phyloP scores from a whole-genome alignment of 352 stramenopile genomes.

The Peronospora destructor region DNA sequence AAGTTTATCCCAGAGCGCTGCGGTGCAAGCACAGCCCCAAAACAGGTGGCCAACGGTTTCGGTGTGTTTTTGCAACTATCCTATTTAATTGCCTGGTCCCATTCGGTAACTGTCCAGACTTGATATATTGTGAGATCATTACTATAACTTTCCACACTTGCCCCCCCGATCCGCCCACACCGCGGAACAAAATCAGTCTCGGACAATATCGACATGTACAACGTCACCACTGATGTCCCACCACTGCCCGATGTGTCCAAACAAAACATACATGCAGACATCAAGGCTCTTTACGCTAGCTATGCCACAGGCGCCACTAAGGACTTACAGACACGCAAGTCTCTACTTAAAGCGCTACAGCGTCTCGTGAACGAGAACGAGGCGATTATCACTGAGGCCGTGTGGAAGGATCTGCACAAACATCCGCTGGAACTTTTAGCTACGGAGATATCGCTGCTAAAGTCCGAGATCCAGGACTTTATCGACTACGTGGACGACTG shows the following conservation, averaged over 20 bases:
- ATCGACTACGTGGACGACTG: slow-evolving; percentile 72
- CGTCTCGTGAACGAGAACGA: slow-evolving; percentile 47
- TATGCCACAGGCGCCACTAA: slow-evolving; percentile 47
- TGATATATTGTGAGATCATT: no score
- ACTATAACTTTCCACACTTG: no score
- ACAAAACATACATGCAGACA: slow-evolving; percentile 45
- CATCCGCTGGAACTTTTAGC: slow-evolving; percentile 56
- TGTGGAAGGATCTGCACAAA: slow-evolving; percentile 68
- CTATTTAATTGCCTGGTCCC: no score
- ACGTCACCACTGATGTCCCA: not conserved
- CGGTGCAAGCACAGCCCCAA: no score
- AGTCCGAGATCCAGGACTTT: slow-evolving; percentile 65
- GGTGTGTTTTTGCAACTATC: no score
- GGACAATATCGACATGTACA: no score
- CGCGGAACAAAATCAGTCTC: no score
- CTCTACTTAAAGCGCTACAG: slow-evolving; percentile 45
- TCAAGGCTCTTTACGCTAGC: slow-evolving; percentile 40
- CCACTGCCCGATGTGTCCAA: slow-evolving; percentile 40
- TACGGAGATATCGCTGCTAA: slow-evolving; percentile 46
- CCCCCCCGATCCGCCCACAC: no score
- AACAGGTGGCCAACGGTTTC: no score
- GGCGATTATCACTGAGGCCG: slow-evolving; percentile 35
- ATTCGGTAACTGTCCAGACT: no score
- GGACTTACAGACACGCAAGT: slow-evolving; percentile 32
- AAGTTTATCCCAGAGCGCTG: no score